Percentiles rank a stretch among this genome's conserved stretches.
Conservation (phyloP, 1,139 yeast species). For the Sugiyamaella pinicola region DNA sequence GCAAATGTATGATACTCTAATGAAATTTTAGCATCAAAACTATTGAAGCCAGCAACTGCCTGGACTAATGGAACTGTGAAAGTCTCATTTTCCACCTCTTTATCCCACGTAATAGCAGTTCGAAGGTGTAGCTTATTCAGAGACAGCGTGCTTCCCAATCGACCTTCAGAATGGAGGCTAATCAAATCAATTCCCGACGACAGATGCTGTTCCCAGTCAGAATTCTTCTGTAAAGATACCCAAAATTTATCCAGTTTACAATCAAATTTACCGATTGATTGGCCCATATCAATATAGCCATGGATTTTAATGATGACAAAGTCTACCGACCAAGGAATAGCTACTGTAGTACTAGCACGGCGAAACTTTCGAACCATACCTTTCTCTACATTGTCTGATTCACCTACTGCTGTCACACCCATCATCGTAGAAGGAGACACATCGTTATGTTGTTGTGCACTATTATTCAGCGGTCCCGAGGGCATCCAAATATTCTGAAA, state of each 20-base stretch:
- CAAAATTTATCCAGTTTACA: constrained; percentile 62
- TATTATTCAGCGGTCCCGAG: constrained; percentile 3
- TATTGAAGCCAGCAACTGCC: constrained; percentile 53
- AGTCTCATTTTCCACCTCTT: constrained; percentile 31
- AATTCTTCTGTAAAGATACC: constrained; percentile 61
- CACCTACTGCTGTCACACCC: background rate
- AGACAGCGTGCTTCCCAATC: constrained; percentile 71
- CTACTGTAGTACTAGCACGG: constrained; percentile 62
- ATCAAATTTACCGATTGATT: constrained; percentile 69
- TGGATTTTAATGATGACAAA: constrained; percentile 56
- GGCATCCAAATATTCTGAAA: constrained; percentile 88
- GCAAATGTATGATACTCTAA: constrained; percentile 86
- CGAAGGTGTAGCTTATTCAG: constrained; percentile 56
- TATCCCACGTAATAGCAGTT: constrained; percentile 71
- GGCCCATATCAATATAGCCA: constrained; percentile 75
- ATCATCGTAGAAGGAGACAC: background rate
- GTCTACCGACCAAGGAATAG: constrained; percentile 77
- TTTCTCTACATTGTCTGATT: constrained; percentile 14
- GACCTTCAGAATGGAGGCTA: constrained; percentile 63
- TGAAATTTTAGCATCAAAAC: constrained; percentile 61
- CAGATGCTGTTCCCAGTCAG: constrained; percentile 73
- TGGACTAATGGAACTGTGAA: constrained; percentile 65
- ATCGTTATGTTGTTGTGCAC: background rate
- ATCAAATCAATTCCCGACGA: constrained; percentile 60
- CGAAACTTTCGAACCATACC: constrained; percentile 54